phyloP scores from a whole-genome alignment of 2,329 filamentous ascomycete genomes.

The Stagonosporopsis chrysanthemi region DNA sequence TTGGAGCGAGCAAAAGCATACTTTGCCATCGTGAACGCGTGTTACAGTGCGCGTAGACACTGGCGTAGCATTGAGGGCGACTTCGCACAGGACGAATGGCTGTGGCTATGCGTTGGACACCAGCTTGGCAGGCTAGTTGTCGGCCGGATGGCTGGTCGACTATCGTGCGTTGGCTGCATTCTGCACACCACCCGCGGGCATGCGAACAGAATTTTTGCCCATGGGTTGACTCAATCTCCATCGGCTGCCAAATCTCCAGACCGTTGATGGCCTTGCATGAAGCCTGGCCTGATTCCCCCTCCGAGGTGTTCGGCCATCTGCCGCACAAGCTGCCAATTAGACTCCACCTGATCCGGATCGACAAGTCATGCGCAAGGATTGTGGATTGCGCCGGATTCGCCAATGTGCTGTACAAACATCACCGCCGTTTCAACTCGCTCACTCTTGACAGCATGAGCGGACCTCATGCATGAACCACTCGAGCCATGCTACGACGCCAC shows the following conservation, averaged over 20 bases:
- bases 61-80: constrained; percentile 22
- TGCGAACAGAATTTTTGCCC: constrained; percentile 17
- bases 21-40: constrained; percentile 32
- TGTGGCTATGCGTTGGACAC: constrained; percentile 25
- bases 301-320: constrained; percentile 24
- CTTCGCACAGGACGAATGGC: constrained; percentile 11
- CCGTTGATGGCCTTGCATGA: constrained; percentile 20
- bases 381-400: constrained; percentile 23
- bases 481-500: constrained; percentile 17
- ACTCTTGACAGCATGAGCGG: constrained; percentile 29
- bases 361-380: constrained; percentile 33
- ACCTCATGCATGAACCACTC: constrained; percentile 28
- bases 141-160: constrained; percentile 17
- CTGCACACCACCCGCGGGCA: constrained; percentile 17
- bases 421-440: constrained; percentile 38
- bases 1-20: constrained; percentile 20
- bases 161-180: constrained; percentile 13
- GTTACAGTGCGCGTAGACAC: constrained; percentile 27
- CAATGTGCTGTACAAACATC: constrained; percentile 27
- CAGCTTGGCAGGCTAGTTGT: constrained; percentile 16
- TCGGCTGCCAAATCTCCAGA: constrained; percentile 16
- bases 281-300: constrained; percentile 19
- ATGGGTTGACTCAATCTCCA: constrained; percentile 10
- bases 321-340: constrained; percentile 11
- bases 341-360: constrained; percentile 29